A percentile compares a stretch with the other conserved stretches of the same genome.
Conservation (phyloP, 768 basidiomycete genomes). For the Agrocybe chaxingu region DNA sequence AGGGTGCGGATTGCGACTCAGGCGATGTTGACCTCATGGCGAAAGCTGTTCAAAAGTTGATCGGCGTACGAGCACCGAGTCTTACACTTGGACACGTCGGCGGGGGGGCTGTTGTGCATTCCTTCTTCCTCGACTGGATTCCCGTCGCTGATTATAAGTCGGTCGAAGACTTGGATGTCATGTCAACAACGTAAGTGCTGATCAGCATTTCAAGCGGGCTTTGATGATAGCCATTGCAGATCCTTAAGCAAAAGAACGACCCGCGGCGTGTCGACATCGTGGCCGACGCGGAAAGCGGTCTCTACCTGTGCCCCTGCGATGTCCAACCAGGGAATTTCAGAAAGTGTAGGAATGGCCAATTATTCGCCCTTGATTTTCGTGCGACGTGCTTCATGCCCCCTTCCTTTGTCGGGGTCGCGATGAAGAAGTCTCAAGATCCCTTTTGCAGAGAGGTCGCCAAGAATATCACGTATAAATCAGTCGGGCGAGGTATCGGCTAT, state of each 20-base stretch:
- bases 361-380: background rate
- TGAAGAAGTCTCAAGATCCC: constrained; percentile 1
- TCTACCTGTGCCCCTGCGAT: constrained; percentile 1
- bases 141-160: background rate
- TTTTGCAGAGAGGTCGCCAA: background rate
- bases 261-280: background rate
- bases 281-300: background rate
- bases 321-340: constrained; percentile 3
- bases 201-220: background rate
- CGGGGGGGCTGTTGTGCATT: constrained; percentile 2
- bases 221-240: background rate
- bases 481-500: too few relatives aligned
- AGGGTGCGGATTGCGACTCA: background rate
- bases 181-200: constrained; percentile 2
- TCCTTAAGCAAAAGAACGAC: background rate
- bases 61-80: background rate
- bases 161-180: constrained; percentile 1
- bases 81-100: constrained; percentile 1
- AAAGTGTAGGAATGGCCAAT: constrained; percentile 1
- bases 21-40: constrained; percentile 1
- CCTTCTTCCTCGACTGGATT: constrained; percentile 4
- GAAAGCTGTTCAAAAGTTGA: constrained; percentile 2
- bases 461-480: background rate
- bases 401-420: constrained; percentile 1
- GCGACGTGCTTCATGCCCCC: constrained; percentile 8